Percentiles rank a stretch among this genome's conserved stretches.
phyloP scores from a whole-genome alignment of 345 rosid genomes.

The Citrus medica region DNA sequence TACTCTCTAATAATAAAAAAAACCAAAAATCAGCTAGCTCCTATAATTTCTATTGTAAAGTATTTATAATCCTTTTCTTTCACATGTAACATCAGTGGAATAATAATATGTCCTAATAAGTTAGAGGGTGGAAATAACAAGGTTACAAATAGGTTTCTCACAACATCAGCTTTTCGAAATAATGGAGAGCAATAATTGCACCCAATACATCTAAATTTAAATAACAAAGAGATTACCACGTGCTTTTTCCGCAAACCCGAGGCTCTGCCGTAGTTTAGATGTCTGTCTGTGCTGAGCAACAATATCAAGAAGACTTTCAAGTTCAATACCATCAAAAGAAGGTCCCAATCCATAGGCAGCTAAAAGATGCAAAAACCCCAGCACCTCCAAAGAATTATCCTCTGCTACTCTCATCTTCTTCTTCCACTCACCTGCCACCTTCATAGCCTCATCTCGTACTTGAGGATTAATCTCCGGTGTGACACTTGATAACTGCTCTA shows the following conservation, averaged over 20 bases:
- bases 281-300: slow-evolving; percentile 28
- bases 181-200: neutral
- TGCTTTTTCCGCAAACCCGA: slow-evolving; percentile 31
- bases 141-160: neutral
- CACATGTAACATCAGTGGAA: neutral
- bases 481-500: slow-evolving; percentile 44
- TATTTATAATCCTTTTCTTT: neutral
- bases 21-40: neutral
- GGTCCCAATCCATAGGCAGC: slow-evolving; percentile 37
- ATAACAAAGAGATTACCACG: slow-evolving; percentile 24
- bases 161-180: neutral
- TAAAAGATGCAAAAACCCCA: slow-evolving; percentile 42
- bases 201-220: neutral
- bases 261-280: slow-evolving; percentile 26
- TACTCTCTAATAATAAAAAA: neutral
- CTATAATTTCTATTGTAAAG: neutral
- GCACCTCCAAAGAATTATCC: slow-evolving; percentile 34
- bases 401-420: slow-evolving; percentile 25
- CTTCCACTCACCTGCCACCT: slow-evolving; percentile 39
- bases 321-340: slow-evolving; percentile 27
- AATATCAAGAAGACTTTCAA: slow-evolving; percentile 24
- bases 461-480: slow-evolving; percentile 27
- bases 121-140: neutral
- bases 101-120: neutral
- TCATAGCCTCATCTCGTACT: slow-evolving; percentile 37